Conservation (phyloP, 441 rosid genomes). For the Syzygium syzygioides region DNA sequence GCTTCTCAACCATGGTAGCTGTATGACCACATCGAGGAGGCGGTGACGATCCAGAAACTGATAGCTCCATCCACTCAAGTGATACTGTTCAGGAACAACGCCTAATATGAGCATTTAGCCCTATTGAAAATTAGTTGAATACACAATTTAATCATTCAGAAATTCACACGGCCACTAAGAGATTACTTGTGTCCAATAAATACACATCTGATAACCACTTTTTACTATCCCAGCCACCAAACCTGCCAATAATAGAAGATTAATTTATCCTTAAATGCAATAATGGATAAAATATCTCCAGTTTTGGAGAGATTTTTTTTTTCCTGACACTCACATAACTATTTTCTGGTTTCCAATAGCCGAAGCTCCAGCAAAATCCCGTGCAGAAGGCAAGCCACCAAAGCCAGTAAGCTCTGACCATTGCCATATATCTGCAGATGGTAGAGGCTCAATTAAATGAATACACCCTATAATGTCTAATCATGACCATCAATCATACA, state of each 20-base stretch:
- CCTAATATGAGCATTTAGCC: background rate
- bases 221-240: slow-evolving; percentile 99
- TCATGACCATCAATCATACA: background rate
- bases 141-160: background rate
- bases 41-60: slow-evolving; percentile 74
- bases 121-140: background rate
- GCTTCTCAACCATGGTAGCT: slow-evolving; percentile 96
- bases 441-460: slow-evolving; percentile 3
- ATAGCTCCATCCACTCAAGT: slow-evolving; percentile 93
- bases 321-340: slow-evolving; percentile 53
- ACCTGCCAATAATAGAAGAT: slow-evolving; percentile 43
- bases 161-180: slow-evolving; percentile 6
- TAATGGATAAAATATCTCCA: background rate
- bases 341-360: slow-evolving; percentile 84
- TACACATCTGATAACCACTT: slow-evolving; percentile 98
- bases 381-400: slow-evolving; percentile 91
- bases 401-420: slow-evolving; percentile 95
- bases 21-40: slow-evolving; percentile 99
- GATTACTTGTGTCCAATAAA: slow-evolving; percentile 88
- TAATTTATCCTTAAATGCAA: slow-evolving; percentile 1
- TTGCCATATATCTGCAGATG: slow-evolving; percentile 90
- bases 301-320: background rate
- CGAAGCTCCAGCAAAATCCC: slow-evolving; percentile 94
- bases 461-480: background rate
- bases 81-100: slow-evolving; percentile 52